Evolutionary conservation across 768 basidiomycete genomes (phyloP).

Genomic region (Tephrocybe sp.): DNA sequence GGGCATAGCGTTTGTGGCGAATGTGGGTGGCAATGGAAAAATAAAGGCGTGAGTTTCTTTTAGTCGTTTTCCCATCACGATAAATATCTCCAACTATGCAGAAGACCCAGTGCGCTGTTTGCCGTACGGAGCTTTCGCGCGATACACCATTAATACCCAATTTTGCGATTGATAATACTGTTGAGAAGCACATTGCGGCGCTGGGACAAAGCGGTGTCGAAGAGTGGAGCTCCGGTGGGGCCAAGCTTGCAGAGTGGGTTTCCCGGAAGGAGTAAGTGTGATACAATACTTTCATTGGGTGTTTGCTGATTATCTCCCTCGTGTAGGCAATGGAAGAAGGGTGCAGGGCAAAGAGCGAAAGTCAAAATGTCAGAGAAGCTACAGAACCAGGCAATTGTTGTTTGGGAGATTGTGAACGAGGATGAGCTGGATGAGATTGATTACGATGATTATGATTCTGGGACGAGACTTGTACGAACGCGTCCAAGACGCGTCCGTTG

Average conservation of each 20-base stretch:
- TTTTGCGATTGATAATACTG: conserved; percentile 54
- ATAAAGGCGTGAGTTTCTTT: conserved; percentile 41
- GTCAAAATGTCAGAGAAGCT: conserved; percentile 2
- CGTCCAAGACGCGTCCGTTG: conserved; percentile 1
- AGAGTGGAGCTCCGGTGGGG: conserved; percentile 54
- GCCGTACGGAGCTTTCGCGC: conserved; percentile 45
- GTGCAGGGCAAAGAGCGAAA: conserved; percentile 23
- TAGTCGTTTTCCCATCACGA: conserved; percentile 6
- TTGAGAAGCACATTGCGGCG: conserved; percentile 59
- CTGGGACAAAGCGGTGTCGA: conserved; percentile 38
- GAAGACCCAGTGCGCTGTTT: conserved; percentile 53
- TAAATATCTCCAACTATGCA: conserved; percentile 15
- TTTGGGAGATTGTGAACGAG: conserved; percentile 3
- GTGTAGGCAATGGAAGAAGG: conserved; percentile 36
- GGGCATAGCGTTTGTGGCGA: conserved; percentile 73
- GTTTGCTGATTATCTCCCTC: background rate
- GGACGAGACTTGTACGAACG: conserved; percentile 2
- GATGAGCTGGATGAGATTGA: conserved; percentile 2
- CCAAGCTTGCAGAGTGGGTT: conserved; percentile 47
- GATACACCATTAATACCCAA: conserved; percentile 59
- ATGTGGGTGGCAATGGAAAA: conserved; percentile 62
- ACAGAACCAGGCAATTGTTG: background rate
- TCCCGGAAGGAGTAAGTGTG: conserved; percentile 50
- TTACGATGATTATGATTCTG: background rate
- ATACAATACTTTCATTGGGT: background rate